Base-by-base conservation (phyloP, 192 early-diverging fungal species). In the Allomyces arbusculus region DNA sequence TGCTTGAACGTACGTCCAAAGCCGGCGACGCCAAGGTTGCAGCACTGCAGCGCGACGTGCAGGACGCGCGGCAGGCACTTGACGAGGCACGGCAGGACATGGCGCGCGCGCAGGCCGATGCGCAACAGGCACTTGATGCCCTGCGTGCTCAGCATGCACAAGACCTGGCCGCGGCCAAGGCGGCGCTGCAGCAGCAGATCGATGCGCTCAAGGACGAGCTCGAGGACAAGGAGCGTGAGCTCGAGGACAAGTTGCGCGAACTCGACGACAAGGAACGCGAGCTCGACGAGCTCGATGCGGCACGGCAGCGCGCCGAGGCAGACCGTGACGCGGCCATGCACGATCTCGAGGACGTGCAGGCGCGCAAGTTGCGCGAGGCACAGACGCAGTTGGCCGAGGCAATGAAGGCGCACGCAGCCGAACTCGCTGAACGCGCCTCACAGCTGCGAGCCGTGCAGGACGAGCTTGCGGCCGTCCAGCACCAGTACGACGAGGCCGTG, bases 231-330 rank as follows among this genome's bases (percentile, higher is more conserved):
- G 66, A 65, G 40, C 62, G 61, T 23, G 69, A 71, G 62, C 63
- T 76, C 24, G 66, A 50, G 10, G 33, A 14, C 16, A 44, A 74
- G 11, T 66, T 76, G 61, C 43, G 68, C 22, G 65, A 75, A 44
- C 64, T 80, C 24, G 69, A 71, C 5, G 33, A 62, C 58, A 80
- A 77, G 63, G 69, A 73, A 24, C 62, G 61, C 50, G 76, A 73
- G 33, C 68, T 67, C 19, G 65, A 70, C 66, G 20, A 58, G 50
- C 50, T 58, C 2, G 20, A 58, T 3, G 50, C 50, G 50, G 50
- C 50, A 0, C 20, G 16, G 50, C 16, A 14, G 16, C 50, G 20
- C 16, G 50, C 12, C 16, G 16, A 20, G 50, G 16, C 16, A 8
- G 50, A 58, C 50, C 16, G 16, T 16, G 50, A 58, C 1, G 50